Base-by-base conservation (phyloP, 225 moss, liverwort and hornwort species). In the Bryoerythrophyllum caledonicum region DNA sequence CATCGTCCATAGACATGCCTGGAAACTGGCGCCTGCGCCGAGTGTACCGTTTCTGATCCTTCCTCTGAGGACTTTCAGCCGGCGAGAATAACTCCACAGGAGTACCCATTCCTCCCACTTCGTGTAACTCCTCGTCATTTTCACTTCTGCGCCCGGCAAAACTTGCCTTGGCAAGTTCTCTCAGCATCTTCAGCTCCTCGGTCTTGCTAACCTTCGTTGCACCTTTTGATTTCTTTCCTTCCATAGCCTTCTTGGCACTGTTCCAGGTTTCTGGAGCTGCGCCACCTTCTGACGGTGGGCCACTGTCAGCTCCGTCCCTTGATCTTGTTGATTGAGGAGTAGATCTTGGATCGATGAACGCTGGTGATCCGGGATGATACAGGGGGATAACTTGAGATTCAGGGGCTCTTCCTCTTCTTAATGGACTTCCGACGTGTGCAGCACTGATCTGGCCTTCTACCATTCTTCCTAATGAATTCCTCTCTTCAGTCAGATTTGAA, bases 151-250 rank as follows among this genome's bases (percentile, higher is more conserved):
- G 82, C 56, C 83, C 61, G 0, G 90, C 78, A 74, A 92, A 92
- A 60, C 92, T 92, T 16, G 90, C 92, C 65, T 87, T 90, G 10
- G 92, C 92, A 49, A 92, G 85, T 62, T 92, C 90, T 52, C 90
- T 73, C 57, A 92, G 79, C 82, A 90, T 79, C 76, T 87, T 92
- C 64, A 92, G 85, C 80, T 92, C 92, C 51, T 84, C 90, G 5
- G 82, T 83, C 67, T 90, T 88, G 46, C 83, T 76, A 1, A 68
- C 81, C 15, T 79, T 73, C 17, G 80, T 90, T 25, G 60, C 77
- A 19, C 88, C 85, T 61, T 75, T 82, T 15, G 90, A 86, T 75
- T 86, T 75, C 69, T 90, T 92, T 9, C 92, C 92, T 67, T 88
- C 92, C 55, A 84, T 67, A 0, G 83, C 75, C 43, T 80, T 76